Evolutionary conservation across 176 grass and related monocot species (phyloP).

Genomic region (Juncus inflexus): DNA sequence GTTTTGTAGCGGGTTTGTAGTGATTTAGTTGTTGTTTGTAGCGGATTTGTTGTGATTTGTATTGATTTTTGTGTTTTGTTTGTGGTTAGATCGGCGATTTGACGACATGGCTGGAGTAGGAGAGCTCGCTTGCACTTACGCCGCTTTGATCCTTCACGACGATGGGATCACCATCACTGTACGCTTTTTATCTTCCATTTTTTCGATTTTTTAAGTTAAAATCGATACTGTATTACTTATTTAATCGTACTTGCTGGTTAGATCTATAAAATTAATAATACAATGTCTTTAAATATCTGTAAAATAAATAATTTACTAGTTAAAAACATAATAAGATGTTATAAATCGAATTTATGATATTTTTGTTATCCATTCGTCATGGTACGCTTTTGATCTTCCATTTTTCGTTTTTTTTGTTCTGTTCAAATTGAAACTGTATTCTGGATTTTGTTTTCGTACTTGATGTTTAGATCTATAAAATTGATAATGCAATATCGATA

Average conservation of each 20-base stretch:
- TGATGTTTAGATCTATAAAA: not conserved
- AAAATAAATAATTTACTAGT: no score
- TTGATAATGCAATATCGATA: not conserved
- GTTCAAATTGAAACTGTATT: not conserved
- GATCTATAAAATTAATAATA: no score
- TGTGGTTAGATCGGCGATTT: not conserved
- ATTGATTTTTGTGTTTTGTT: not conserved
- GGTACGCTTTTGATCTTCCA: no score
- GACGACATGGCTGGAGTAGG: slow-evolving; percentile 42
- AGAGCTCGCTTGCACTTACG: slow-evolving; percentile 84
- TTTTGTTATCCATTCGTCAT: no score
- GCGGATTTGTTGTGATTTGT: no score
- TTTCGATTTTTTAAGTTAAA: no score
- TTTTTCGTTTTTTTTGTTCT: not conserved
- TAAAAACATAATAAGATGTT: no score
- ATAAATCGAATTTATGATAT: no score
- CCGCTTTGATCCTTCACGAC: slow-evolving; percentile 72
- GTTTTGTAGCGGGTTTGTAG: not conserved
- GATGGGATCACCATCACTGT: slow-evolving; percentile 82
- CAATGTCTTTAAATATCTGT: no score
- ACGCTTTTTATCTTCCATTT: not conserved
- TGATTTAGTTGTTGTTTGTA: not conserved
- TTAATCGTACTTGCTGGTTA: no score
- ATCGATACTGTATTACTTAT: no score
- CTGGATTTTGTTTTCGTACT: not conserved